Conservation (phyloP, 176 grass and related monocot genomes). For the Rhynchospora pubera region DNA sequence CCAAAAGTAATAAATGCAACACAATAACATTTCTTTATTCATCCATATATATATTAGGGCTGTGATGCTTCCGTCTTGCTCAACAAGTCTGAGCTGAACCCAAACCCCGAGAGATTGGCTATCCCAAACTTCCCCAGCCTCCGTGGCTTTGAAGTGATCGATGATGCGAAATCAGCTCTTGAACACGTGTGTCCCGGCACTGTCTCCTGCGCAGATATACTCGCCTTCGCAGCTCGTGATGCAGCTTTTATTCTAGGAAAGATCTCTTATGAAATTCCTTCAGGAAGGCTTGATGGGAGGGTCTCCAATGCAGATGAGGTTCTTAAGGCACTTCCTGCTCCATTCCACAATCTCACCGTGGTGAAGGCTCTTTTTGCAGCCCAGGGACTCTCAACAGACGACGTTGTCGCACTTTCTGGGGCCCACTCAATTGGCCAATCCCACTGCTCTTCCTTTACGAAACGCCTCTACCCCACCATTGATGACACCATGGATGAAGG, state of each 20-base stretch:
- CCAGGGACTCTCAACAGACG: constrained; percentile 4
- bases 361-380: background rate
- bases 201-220: constrained; percentile 1
- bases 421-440: constrained; percentile 29
- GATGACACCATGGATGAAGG: constrained; percentile 19
- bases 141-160: constrained; percentile 6
- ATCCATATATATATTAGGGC: background rate
- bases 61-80: constrained; percentile 15
- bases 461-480: background rate
- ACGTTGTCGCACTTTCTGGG: constrained; percentile 22
- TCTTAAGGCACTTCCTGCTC: background rate
- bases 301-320: background rate
- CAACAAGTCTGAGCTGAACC: background rate
- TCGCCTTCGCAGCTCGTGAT: constrained; percentile 13
- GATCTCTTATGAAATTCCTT: background rate
- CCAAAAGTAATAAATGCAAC: background rate
- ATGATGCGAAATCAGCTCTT: background rate
- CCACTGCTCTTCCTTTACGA: constrained; percentile 23
- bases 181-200: background rate
- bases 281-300: background rate
- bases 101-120: constrained; percentile 7
- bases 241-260: constrained; percentile 1
- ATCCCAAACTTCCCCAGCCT: constrained; percentile 9
- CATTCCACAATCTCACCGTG: background rate
- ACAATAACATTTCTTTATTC: background rate